Conservation (phyloP, 345 rosid species). For the Tarenaya hassleriana region DNA sequence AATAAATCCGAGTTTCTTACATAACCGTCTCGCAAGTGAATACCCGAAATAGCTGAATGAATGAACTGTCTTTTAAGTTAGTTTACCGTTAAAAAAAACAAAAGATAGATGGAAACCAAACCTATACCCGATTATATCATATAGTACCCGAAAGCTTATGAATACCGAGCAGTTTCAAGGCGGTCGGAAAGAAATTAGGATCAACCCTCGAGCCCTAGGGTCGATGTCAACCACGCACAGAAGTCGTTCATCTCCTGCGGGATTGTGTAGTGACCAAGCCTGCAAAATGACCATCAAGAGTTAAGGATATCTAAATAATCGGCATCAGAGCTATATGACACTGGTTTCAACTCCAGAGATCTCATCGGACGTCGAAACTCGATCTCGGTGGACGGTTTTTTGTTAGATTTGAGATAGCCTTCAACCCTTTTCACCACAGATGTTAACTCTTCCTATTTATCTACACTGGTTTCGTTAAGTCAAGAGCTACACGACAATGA, state of each 20-base stretch:
- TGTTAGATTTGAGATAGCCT: too few relatives aligned
- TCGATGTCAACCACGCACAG: constrained; percentile 67
- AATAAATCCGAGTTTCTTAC: constrained; percentile 1
- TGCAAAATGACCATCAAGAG: constrained; percentile 21
- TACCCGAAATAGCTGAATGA: constrained; percentile 11
- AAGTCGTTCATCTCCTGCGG: constrained; percentile 88
- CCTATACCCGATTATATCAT: too few relatives aligned
- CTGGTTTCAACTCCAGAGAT: too few relatives aligned
- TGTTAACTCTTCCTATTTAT: neutral
- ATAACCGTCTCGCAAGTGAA: neutral
- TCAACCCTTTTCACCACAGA: neutral
- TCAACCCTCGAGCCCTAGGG: constrained; percentile 48
- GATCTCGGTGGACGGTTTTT: too few relatives aligned
- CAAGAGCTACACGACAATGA: too few relatives aligned
- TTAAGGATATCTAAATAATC: neutral
- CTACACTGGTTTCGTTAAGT: too few relatives aligned
- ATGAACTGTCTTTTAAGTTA: neutral
- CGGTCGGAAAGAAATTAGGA: neutral
- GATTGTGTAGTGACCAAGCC: constrained; percentile 87
- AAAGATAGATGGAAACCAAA: too few relatives aligned
- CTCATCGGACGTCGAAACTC: too few relatives aligned
- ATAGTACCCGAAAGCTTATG: too few relatives aligned
- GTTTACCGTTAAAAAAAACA: too few relatives aligned
- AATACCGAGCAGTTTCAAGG: too few relatives aligned
- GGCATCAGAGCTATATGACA: too few relatives aligned